Base-by-base conservation (phyloP, 768 basidiomycete genomes). In the Daedaleopsis sinensis region DNA sequence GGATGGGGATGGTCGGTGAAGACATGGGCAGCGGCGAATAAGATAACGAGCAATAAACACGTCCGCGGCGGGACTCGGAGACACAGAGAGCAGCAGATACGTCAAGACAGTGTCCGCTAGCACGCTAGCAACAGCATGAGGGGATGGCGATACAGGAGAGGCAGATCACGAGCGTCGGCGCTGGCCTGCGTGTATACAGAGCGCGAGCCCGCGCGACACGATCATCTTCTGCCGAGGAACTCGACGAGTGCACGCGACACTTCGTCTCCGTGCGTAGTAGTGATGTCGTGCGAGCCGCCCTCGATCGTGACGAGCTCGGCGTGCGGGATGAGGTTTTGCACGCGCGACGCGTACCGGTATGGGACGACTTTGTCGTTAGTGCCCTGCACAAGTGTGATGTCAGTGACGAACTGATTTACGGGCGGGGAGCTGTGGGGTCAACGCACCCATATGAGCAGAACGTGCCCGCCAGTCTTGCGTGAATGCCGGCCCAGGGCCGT, bases 391-490 rank as follows among this genome's bases (percentile, higher is more conserved):
- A 7, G 27, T 7, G 27, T 32, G 27, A 3, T 32, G 27, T 32
- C 27, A 32, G 7, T 7, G 27, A 32, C 27, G 27, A 32, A 32
- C 27, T 32, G 27, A 3, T 32, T 32, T 32, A 32, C 27, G 27
- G 27, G 4, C 27, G 7, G 27, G 27, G 27, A 32, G 4, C 7
- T 3, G 27, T 35, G 24, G 47, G 21, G 49, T 36, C 49, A 13
- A 74, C 83, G 32, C 65, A 86, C 89, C 71, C 90, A 89, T 35
- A 91, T 76, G n/a, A 91, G 72, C 39, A 91, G 75, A 7, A 88
- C 82, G 24, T 78, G 74, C 51, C 82, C 80, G 19, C 76, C 74
- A 3, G 76, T 76, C 57, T 84, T 79, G 2, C 78, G 61, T 24
- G 63, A 59, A 21, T 64, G 61, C 37, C 71, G 64, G 5, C 70